Percentiles rank a stretch among this genome's conserved stretches.
These are phyloP conservation scores for Excoecaria cochinchinensis DNA, from an alignment of 345 rosid species.

Conservation along the genomic window DNA sequence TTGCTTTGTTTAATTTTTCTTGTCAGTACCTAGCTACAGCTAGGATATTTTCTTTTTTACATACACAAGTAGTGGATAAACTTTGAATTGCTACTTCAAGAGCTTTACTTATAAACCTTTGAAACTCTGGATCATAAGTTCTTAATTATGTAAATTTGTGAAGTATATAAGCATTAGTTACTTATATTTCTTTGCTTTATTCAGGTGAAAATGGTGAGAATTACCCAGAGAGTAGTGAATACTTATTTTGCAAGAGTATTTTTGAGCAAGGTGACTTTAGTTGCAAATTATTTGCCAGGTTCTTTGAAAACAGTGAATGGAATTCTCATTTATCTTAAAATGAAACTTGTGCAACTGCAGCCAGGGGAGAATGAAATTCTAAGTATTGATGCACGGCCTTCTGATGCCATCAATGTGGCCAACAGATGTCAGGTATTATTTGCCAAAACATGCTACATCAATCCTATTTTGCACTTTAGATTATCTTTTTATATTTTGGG, in stretches of 20 bases:
- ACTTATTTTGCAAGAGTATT: constrained; percentile 67
- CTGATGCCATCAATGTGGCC: constrained; percentile 89
- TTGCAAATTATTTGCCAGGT: constrained; percentile 14
- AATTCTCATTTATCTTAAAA: constrained; percentile 1
- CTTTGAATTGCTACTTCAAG: background rate
- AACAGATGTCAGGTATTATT: constrained; percentile 52
- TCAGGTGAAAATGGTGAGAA: constrained; percentile 85
- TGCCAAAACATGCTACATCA: background rate
- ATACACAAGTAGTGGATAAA: too few relatives aligned
- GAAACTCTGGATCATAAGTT: background rate
- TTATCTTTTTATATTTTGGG: background rate
- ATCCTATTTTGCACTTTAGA: background rate
- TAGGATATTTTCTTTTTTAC: background rate
- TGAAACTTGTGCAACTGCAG: constrained; percentile 44
- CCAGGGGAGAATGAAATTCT: constrained; percentile 55
- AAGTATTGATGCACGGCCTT: constrained; percentile 75
- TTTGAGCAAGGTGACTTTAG: constrained; percentile 62
- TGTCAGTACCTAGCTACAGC: background rate
- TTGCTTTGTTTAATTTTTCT: background rate
- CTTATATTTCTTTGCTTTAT: constrained; percentile 9
- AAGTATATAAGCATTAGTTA: background rate
- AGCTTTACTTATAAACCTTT: background rate
- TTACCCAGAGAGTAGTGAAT: constrained; percentile 66
- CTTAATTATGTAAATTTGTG: background rate
- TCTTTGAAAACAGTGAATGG: constrained; percentile 4